Evolutionary conservation across 257 asterid genomes (phyloP).

Genomic region (Nyctanthes arbortristis): DNA sequence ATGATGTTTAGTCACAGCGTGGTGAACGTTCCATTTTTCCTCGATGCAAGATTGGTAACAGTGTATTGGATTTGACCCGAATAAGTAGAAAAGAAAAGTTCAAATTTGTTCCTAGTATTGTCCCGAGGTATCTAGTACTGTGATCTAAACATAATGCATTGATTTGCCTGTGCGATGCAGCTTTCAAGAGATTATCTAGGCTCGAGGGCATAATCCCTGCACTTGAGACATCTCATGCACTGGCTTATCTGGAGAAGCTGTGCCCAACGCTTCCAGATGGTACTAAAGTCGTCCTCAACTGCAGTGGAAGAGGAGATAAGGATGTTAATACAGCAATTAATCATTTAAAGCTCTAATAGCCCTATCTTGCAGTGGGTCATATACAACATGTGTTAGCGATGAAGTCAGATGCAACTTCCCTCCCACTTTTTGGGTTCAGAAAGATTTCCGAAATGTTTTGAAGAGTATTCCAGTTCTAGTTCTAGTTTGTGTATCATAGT

Average conservation of each 20-base stretch:
- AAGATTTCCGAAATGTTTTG: no score
- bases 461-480: no score
- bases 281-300: conserved; percentile 67
- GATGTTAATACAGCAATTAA: conserved; percentile 85
- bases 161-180: conserved; percentile 30
- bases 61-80: no score
- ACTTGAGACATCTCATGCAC: conserved; percentile 73
- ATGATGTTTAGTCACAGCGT: neutral
- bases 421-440: no score
- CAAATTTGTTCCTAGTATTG: neutral
- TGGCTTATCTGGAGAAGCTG: conserved; percentile 63
- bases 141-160: neutral
- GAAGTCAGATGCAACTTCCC: no score
- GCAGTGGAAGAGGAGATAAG: conserved; percentile 80
- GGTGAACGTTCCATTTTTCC: neutral
- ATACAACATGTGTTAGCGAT: conserved; percentile 12
- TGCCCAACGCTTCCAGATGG: conserved; percentile 51
- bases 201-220: conserved; percentile 81
- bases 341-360: conserved; percentile 47
- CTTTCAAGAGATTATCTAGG: conserved; percentile 46
- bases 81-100: no score
- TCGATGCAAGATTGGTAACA: no score
- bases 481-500: no score
- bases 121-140: neutral
- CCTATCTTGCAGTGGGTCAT: neutral